Percentiles rank a stretch among this genome's conserved stretches.
phyloP scores from a whole-genome alignment of 1,284 basidiomycete genomes.

The Vanrija pseudolonga region DNA sequence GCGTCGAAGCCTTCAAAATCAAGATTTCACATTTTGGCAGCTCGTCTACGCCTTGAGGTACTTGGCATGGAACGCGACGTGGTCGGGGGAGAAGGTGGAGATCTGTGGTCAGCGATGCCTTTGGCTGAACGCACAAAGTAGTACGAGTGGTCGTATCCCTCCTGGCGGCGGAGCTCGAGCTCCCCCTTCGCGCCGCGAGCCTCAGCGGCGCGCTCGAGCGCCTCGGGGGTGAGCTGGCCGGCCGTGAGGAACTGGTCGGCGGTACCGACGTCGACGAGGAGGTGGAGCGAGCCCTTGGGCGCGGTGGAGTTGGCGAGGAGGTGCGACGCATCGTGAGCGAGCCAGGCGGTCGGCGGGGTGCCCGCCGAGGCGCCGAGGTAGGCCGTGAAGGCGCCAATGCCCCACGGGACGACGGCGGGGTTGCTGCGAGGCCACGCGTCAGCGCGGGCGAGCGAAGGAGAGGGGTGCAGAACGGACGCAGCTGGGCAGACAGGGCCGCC shows the following conservation, averaged over 20 bases:
- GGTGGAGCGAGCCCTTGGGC: constrained; percentile 63
- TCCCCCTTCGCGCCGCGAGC: constrained; percentile 57
- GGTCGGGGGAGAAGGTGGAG: constrained; percentile 62
- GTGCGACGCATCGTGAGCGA: constrained; percentile 75
- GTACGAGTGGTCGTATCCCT: constrained; percentile 87
- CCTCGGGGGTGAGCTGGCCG: constrained; percentile 83
- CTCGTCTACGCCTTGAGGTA: constrained; percentile 49
- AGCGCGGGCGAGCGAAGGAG: not conserved
- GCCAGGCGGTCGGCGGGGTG: constrained; percentile 54
- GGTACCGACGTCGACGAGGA: constrained; percentile 82
- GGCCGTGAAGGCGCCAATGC: constrained; percentile 85
- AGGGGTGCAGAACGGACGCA: not conserved
- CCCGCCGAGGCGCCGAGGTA: constrained; percentile 58
- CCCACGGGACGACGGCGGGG: constrained; percentile 84
- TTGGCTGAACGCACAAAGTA: constrained; percentile 67
- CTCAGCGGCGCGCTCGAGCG: constrained; percentile 69
- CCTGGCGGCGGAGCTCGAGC: constrained; percentile 74
- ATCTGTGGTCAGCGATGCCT: constrained; percentile 50
- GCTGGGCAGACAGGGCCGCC: not conserved
- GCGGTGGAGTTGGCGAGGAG: constrained; percentile 60
- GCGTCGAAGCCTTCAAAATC: not conserved
- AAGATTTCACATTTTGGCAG: not conserved
- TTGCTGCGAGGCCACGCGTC: constrained; percentile 53
- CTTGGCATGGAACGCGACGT: constrained; percentile 53
- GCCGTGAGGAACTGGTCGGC: constrained; percentile 82